phyloP scores from a whole-genome alignment of 805 yeast genomes.

The Candida suzukii region DNA sequence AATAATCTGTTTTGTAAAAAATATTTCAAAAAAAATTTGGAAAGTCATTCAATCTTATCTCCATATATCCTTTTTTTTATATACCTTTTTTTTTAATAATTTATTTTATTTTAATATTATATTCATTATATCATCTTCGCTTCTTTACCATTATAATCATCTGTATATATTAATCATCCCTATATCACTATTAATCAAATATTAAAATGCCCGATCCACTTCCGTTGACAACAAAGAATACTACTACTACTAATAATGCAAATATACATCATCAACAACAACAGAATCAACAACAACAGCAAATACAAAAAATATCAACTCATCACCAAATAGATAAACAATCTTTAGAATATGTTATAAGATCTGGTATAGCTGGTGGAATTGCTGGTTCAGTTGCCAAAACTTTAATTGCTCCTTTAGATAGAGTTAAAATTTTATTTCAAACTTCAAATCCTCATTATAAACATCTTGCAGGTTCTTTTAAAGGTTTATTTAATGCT shows the following conservation, averaged over 20 bases:
- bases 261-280: neutral
- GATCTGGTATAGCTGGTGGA: conserved; percentile 93
- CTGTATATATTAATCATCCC: no score
- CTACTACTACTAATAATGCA: neutral
- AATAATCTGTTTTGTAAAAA: no score
- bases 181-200: no score
- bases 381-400: conserved; percentile 95
- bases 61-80: no score
- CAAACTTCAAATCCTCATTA: conserved; percentile 94
- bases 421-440: conserved; percentile 88
- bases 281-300: neutral
- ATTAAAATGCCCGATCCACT: neutral
- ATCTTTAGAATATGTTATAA: conserved; percentile 67
- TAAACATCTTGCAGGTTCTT: conserved; percentile 69
- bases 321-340: conserved; percentile 52
- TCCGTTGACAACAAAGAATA: neutral
- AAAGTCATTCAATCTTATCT: no score
- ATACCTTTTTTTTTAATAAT: no score
- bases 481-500: conserved; percentile 70
- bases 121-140: no score
- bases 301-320: no score
- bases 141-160: no score
- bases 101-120: no score
- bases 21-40: no score
- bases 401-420: conserved; percentile 90